Base-by-base conservation (phyloP, 768 basidiomycete genomes). In the Multifurca ochricompacta region DNA sequence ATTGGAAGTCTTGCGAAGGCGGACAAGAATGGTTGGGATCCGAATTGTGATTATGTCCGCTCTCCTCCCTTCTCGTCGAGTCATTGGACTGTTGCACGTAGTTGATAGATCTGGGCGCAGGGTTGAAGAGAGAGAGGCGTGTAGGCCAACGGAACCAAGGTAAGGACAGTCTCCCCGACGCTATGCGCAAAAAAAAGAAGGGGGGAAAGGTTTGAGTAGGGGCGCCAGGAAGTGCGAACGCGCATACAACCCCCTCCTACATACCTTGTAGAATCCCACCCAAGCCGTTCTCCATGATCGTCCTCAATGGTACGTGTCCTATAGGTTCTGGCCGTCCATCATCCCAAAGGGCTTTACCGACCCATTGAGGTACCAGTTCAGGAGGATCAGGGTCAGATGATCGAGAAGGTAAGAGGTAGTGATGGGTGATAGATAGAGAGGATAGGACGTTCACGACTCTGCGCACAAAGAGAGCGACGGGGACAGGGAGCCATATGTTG, bases 381-480 rank as follows among this genome's bases (percentile, higher is more conserved):
- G 46, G 21, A 16, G 31, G 27, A 54, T 56, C 43, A 58, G 56
- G 32, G 55, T 51, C 48, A 18, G 44, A 23, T 14, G 56, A 42
- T 2, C 27, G 63, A 49, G 63, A 67, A 23, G 69, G 71, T 28
- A 70, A 60, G 36, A 81, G 63, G 64, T 81, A 85, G 25, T 85
- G 81, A 63, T 78, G 79, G 3, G 86, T 80, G 25, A 88, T 77
- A 0, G 85, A 84, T n/a, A 87, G 68, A 0, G 82, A 73, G 0
- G 85, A 85, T 39, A 89, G 74, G 35, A 77, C 79, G 59, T 86
- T 84, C 55, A 81, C 77, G 31, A 89, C 70, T 54, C 86, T 73
- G 58, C 77, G 83, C 50, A 88, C 71, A 32, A 88, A 67, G 36
- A 77, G 68, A 53, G 76, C 74, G 63, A 88, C 77, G 53, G 79